Percentiles rank a stretch among this genome's conserved stretches.
These are phyloP conservation scores for Citrus sp. DNA, from an alignment of 345 rosid species.

Conservation along the genomic window DNA sequence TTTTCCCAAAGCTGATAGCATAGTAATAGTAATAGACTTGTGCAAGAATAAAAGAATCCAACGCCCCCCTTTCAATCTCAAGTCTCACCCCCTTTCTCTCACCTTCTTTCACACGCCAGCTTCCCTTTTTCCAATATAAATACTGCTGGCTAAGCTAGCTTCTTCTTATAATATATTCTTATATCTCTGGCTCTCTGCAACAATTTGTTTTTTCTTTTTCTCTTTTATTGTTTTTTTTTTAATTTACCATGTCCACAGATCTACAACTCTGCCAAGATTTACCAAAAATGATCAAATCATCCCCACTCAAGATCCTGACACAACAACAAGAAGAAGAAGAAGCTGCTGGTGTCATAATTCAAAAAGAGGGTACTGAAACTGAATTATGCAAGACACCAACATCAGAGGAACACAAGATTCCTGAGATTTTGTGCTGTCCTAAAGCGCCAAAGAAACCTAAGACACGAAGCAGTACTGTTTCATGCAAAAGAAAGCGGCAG, in stretches of 20 bases:
- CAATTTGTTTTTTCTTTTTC: background rate
- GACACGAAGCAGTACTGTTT: background rate
- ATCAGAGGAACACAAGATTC: conserved; percentile 25
- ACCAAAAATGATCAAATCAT: conserved; percentile 11
- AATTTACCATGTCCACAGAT: conserved; percentile 34
- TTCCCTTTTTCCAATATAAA: background rate
- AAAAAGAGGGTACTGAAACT: background rate
- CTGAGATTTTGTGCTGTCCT: conserved; percentile 20
- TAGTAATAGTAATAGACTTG: background rate
- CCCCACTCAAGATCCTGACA: conserved; percentile 12
- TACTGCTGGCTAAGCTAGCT: too few relatives aligned
- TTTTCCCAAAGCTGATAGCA: background rate
- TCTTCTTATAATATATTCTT: too few relatives aligned
- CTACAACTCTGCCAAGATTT: conserved; percentile 27
- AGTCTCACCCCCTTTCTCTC: conserved; percentile 1
- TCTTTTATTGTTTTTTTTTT: background rate
- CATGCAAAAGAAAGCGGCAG: conserved; percentile 19
- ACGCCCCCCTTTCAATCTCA: background rate
- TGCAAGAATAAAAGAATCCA: conserved; percentile 18
- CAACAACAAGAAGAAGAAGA: conserved; percentile 1
- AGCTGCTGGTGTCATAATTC: background rate
- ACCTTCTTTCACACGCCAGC: conserved; percentile 7
- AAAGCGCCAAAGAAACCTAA: conserved; percentile 23
- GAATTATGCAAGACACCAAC: conserved; percentile 27
- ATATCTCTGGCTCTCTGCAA: too few relatives aligned